Evolutionary conservation across 179 eudicot genomes (phyloP).

Genomic region (Monotropa hypopitys): DNA sequence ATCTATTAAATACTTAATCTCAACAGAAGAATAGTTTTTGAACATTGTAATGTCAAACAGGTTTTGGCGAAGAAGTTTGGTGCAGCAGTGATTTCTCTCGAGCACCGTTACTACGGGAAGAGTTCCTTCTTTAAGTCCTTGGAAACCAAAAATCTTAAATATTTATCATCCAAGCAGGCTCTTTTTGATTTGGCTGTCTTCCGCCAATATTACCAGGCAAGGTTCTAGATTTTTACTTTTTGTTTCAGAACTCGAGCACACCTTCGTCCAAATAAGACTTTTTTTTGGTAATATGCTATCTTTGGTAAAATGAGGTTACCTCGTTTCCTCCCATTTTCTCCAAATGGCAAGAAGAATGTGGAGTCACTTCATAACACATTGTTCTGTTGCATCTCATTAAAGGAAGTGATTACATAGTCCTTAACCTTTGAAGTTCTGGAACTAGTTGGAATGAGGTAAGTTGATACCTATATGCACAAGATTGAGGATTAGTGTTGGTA

Average conservation of each 20-base stretch:
- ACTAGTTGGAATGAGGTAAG: neutral
- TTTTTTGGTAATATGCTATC: neutral
- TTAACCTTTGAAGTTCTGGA: neutral
- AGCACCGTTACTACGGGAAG: slow-evolving; percentile 97
- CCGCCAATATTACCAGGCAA: slow-evolving; percentile 84
- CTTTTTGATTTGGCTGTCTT: slow-evolving; percentile 88
- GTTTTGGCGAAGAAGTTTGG: slow-evolving; percentile 92
- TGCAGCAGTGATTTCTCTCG: slow-evolving; percentile 88
- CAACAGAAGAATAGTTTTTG: neutral
- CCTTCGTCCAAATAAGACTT: neutral
- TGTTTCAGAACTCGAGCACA: neutral
- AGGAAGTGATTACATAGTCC: neutral
- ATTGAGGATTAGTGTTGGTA: neutral
- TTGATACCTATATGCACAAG: neutral
- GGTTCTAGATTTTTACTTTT: neutral
- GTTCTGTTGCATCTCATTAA: neutral
- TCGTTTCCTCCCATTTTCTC: neutral
- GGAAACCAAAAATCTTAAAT: slow-evolving; percentile 60
- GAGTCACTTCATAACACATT: neutral
- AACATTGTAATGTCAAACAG: slow-evolving; percentile 24
- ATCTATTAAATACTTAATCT: neutral
- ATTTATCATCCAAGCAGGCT: slow-evolving; percentile 91
- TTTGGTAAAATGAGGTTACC: slow-evolving; percentile 1
- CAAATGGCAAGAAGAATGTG: slow-evolving; percentile 1
- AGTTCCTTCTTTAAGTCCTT: slow-evolving; percentile 70